Percentiles rank a stretch among this genome's conserved stretches.
Conservation (phyloP, 176 grass and related monocot species). For the Hyparrhenia diplandra region DNA sequence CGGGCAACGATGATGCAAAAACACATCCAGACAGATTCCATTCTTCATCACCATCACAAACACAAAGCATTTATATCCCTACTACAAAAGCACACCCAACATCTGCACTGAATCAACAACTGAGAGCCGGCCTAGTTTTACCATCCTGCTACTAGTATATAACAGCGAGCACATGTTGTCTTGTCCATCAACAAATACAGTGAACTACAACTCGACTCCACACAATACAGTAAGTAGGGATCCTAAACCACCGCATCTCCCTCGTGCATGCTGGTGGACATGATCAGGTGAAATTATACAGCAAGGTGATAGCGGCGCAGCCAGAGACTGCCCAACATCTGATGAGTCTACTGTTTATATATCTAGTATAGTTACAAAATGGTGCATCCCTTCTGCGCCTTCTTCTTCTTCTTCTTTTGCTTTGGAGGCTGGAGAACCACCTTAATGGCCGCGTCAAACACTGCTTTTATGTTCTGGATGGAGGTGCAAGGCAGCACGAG, state of each 20-base stretch:
- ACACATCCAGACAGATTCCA: no score
- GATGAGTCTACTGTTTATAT: conserved; percentile 21
- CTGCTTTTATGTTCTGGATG: conserved; percentile 76
- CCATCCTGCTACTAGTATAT: not conserved
- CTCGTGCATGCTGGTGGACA: not conserved
- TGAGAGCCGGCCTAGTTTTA: not conserved
- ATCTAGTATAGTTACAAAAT: conserved; percentile 60
- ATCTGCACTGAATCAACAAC: no score
- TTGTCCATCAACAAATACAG: not conserved
- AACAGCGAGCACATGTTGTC: not conserved
- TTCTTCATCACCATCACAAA: no score
- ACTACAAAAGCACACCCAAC: no score
- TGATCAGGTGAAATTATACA: conserved; percentile 22
- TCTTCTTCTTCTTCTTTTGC: conserved; percentile 78
- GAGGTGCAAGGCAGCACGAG: conserved; percentile 14
- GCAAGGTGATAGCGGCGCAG: conserved; percentile 15
- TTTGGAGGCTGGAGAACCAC: conserved; percentile 70
- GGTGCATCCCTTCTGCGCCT: conserved; percentile 55
- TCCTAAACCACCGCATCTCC: not conserved
- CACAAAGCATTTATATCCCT: no score
- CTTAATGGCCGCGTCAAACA: conserved; percentile 76
- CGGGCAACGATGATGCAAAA: no score
- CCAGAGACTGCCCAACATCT: not conserved
- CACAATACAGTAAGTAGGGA: not conserved
- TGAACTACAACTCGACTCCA: not conserved